These are phyloP conservation scores for Colletotrichum musae DNA, from an alignment of 2,329 filamentous ascomycete genomes.

Conservation along the genomic window DNA sequence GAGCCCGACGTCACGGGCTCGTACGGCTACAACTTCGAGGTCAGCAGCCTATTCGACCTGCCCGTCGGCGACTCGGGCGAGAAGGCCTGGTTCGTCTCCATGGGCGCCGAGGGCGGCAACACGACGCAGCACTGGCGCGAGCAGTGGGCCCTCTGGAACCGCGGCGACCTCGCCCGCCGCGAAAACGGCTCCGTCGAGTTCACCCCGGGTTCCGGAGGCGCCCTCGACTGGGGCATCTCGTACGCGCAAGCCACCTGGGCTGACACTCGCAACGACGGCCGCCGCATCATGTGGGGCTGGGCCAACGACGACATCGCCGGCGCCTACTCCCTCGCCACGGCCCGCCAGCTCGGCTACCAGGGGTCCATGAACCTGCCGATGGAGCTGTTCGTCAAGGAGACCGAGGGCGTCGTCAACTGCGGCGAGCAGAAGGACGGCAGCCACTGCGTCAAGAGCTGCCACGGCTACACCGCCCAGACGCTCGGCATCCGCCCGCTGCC, in stretches of 20 bases:
- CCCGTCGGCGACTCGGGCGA: conserved; percentile 32
- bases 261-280: conserved; percentile 32
- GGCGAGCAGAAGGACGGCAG: conserved; percentile 36
- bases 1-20: conserved; percentile 40
- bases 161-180: conserved; percentile 37
- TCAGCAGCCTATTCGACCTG: conserved; percentile 40
- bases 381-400: conserved; percentile 41
- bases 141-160: conserved; percentile 42
- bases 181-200: conserved; percentile 41
- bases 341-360: conserved; percentile 39
- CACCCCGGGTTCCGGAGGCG: conserved; percentile 35
- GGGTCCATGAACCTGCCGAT: conserved; percentile 40
- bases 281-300: conserved; percentile 42
- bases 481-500: conserved; percentile 39
- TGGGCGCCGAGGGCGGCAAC: conserved; percentile 41
- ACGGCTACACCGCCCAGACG: conserved; percentile 36
- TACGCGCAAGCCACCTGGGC: conserved; percentile 41
- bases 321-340: conserved; percentile 27
- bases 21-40: conserved; percentile 42
- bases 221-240: conserved; percentile 41
- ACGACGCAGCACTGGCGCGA: conserved; percentile 41
- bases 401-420: conserved; percentile 38
- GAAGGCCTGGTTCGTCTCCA: conserved; percentile 41
- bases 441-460: conserved; percentile 31
- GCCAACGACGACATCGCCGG: conserved; percentile 36